Percentiles rank a stretch among this genome's conserved stretches.
phyloP scores from a whole-genome alignment of 257 asterid genomes.

The Solanum tarijense region DNA sequence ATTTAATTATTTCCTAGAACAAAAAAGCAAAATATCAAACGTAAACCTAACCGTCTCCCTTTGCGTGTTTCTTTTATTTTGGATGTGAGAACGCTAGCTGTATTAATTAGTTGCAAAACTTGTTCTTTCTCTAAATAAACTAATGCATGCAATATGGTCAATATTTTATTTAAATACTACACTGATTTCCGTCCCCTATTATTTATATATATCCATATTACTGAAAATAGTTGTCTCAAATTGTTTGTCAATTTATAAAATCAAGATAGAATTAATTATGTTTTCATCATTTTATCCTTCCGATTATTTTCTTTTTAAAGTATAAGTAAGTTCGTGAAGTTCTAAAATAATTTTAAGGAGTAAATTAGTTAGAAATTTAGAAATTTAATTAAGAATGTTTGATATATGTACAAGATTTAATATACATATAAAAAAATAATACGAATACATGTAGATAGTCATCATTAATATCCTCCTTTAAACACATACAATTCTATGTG shows the following conservation, averaged over 20 bases:
- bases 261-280: no score
- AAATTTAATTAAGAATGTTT: background rate
- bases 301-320: no score
- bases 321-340: background rate
- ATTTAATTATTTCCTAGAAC: background rate
- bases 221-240: no score
- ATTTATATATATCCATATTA: no score
- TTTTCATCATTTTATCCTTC: background rate
- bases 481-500: background rate
- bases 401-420: background rate
- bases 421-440: background rate
- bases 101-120: background rate
- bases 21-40: background rate
- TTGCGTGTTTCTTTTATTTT: background rate
- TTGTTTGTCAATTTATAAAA: no score
- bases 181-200: background rate
- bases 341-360: no score
- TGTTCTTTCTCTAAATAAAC: background rate
- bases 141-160: background rate
- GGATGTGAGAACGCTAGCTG: background rate
- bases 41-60: background rate
- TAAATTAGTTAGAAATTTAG: no score
- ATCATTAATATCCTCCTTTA: background rate
- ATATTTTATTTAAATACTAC: background rate
- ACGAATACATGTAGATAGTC: background rate